A percentile compares a stretch with the other conserved stretches of the same genome.
Evolutionary conservation across 768 basidiomycete species (phyloP).

Genomic region (Cystoderma amianthinum): DNA sequence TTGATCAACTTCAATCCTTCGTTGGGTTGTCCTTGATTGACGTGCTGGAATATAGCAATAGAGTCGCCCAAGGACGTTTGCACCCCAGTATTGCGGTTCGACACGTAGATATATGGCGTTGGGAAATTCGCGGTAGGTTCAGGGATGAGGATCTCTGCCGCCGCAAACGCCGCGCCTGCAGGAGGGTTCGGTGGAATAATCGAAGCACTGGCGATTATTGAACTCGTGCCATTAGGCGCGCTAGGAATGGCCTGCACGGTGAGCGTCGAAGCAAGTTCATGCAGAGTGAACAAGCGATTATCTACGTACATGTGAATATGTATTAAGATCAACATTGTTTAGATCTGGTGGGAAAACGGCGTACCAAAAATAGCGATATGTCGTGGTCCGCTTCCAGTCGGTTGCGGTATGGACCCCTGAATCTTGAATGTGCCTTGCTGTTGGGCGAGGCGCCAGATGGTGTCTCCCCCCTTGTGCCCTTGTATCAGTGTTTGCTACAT

Average conservation of each 20-base stretch:
- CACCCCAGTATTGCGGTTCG: constrained; percentile 53
- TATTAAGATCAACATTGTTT: neutral
- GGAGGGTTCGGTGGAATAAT: constrained; percentile 35
- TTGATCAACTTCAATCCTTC: constrained; percentile 25
- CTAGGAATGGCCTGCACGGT: constrained; percentile 44
- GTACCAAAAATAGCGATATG: constrained; percentile 22
- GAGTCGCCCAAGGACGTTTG: constrained; percentile 49
- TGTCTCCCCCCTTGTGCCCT: constrained; percentile 51
- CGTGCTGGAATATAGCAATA: constrained; percentile 52
- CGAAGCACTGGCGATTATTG: constrained; percentile 40
- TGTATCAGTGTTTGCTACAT: too few species aligned
- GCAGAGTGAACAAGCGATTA: constrained; percentile 37
- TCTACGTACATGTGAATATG: neutral
- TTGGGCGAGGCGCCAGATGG: constrained; percentile 56
- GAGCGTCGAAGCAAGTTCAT: constrained; percentile 46
- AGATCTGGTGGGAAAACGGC: constrained; percentile 2
- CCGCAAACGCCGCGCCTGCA: constrained; percentile 32
- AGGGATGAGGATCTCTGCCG: constrained; percentile 60
- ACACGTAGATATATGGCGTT: constrained; percentile 52
- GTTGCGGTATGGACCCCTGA: constrained; percentile 55
- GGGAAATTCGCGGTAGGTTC: constrained; percentile 37
- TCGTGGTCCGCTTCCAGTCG: constrained; percentile 60
- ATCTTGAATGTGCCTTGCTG: constrained; percentile 42
- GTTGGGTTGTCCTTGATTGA: constrained; percentile 22
- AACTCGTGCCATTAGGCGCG: constrained; percentile 42